Base-by-base conservation (phyloP, 495 filamentous ascomycete genomes). In the Aspergillus bridgeri region DNA sequence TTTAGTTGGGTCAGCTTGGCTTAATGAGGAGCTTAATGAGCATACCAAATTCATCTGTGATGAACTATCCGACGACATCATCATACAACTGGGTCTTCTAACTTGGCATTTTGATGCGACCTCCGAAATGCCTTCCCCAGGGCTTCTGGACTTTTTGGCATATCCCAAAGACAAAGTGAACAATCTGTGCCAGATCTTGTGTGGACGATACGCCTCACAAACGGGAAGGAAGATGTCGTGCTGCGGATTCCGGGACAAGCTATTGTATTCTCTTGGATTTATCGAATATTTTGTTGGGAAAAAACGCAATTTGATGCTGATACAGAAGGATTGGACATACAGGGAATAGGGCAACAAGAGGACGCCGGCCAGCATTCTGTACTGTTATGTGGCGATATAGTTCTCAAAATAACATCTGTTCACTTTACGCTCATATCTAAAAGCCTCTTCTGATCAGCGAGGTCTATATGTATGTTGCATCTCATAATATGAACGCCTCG, bases 71-170 rank as follows among this genome's bases (percentile, higher is more conserved):
- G 45, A 48, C 13, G 8, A 48, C 19, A 8, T 48, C 45, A 48
- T 48, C 21, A 3, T 48, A 48, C 9, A 48, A 21, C 45, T 48
- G 19, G 45, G 9, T 21, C 45, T 48, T 48, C 45, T 48, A 4
- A 48, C 45, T 48, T 48, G 19, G 45, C 19, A 48, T 21, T 48
- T 48, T 48, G 45, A 48, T 48, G 45, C 19, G 21, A 48, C 45
- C 13, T n/a, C 45, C 19, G 13, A 48, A 48, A 19, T 48, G 15
- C 45, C 45, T 21, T 21, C 18, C 3, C 9, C 13, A 48, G 45
- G 21, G 45, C 45, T 48, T 48, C 45, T 48, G 45, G 19, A 48
- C 45, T 48, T 48, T 8, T 48, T 48, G 13, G 19, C 19, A 21
- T 18, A 48, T 48, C 45, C 45, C 45, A 3, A 48, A 7, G 45